Evolutionary conservation across 257 asterid genomes (phyloP).

Genomic region (Salvia miltiorrhiza): DNA sequence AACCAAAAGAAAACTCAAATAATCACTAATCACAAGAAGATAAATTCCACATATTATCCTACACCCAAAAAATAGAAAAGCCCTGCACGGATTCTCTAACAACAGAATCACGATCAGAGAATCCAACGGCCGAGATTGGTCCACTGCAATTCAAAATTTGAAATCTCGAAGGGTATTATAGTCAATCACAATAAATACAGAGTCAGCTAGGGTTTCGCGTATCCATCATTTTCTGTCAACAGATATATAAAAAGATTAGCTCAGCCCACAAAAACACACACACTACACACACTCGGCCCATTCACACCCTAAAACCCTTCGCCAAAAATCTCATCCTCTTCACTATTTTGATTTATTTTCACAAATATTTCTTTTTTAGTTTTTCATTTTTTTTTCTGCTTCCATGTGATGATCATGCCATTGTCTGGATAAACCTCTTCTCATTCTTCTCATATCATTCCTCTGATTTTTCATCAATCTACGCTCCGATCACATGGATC

Average conservation of each 20-base stretch:
- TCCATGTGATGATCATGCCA: slow-evolving; percentile 10
- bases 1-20: background rate
- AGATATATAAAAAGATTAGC: slow-evolving; percentile 26
- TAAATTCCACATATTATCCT: background rate
- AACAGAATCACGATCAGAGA: background rate
- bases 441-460: background rate
- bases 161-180: slow-evolving; percentile 33
- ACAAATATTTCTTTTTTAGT: background rate
- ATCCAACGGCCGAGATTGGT: slow-evolving; percentile 28
- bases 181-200: slow-evolving; percentile 24
- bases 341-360: background rate
- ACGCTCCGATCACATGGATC: slow-evolving; percentile 59
- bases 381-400: background rate
- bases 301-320: slow-evolving; percentile 22
- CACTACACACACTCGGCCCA: slow-evolving; percentile 26
- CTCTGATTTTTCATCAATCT: background rate
- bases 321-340: background rate
- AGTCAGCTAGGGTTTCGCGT: slow-evolving; percentile 64
- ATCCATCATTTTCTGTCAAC: slow-evolving; percentile 25
- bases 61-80: background rate
- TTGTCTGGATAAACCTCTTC: background rate
- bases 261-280: slow-evolving; percentile 30
- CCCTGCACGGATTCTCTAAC: background rate
- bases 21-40: background rate
- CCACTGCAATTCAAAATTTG: slow-evolving; percentile 29